phyloP scores from a whole-genome alignment of 2,329 filamentous ascomycete species.

The Sphaerulina musiva region DNA sequence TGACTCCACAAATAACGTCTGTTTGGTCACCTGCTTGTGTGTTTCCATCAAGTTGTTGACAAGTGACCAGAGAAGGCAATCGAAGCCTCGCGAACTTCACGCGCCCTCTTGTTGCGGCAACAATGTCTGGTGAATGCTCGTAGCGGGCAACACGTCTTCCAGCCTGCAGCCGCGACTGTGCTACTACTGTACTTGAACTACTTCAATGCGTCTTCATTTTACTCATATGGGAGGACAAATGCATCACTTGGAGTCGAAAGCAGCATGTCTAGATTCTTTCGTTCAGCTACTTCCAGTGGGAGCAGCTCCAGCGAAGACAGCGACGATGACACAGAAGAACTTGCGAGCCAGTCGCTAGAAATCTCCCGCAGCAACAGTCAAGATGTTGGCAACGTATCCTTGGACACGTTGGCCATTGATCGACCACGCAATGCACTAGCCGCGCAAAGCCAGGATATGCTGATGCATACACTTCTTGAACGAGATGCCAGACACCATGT shows the following conservation, averaged over 20 bases:
- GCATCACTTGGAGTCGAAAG: not conserved
- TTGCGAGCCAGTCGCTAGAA: conserved; percentile 8
- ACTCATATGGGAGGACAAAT: not conserved
- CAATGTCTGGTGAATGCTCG: conserved; percentile 1
- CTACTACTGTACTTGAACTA: not conserved
- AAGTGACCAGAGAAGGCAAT: conserved; percentile 5
- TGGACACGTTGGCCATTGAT: conserved; percentile 11
- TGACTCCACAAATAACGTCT: no score
- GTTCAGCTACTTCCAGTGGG: conserved; percentile 16
- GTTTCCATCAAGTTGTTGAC: not conserved
- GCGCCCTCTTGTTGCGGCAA: not conserved
- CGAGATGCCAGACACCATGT: conserved; percentile 39
- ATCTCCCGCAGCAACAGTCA: conserved; percentile 8
- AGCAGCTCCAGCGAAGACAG: conserved; percentile 17
- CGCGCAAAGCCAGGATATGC: conserved; percentile 28
- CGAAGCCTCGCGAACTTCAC: conserved; percentile 4
- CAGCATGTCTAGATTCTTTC: conserved; percentile 15
- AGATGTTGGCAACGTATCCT: not conserved
- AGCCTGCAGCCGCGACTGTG: not conserved
- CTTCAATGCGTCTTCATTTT: conserved; percentile 2
- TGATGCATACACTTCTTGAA: conserved; percentile 44
- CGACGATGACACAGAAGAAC: conserved; percentile 14
- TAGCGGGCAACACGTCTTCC: not conserved
- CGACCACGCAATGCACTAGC: conserved; percentile 6
- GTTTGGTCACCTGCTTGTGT: not conserved